Conservation (phyloP, 2,329 filamentous ascomycete genomes). For the Penicillium corylophilum region DNA sequence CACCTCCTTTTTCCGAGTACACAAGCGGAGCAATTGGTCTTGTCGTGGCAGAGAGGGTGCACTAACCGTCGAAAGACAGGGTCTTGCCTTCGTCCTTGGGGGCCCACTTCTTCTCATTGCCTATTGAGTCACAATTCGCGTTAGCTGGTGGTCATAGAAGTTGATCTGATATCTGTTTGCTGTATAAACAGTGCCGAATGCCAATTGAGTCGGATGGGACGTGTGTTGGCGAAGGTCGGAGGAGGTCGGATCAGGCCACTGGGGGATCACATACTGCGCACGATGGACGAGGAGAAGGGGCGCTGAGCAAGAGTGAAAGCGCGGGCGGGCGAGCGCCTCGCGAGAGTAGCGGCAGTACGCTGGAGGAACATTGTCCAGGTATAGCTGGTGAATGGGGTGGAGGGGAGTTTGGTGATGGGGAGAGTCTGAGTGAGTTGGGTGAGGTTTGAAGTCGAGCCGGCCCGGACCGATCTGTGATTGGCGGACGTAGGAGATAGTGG, state of each 20-base stretch:
- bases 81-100: conserved; percentile 45
- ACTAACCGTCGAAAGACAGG: conserved; percentile 47
- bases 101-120: conserved; percentile 41
- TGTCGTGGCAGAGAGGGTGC: conserved; percentile 7
- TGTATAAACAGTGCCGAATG: conserved; percentile 1
- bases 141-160: conserved; percentile 22
- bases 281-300: conserved; percentile 46
- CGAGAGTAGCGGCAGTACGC: conserved; percentile 48
- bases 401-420: conserved; percentile 28
- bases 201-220: conserved; percentile 24
- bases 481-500: not conserved
- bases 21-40: conserved; percentile 13
- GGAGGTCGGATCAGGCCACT: conserved; percentile 26
- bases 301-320: conserved; percentile 41
- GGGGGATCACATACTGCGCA: conserved; percentile 46
- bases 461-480: conserved; percentile 28
- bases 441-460: conserved; percentile 42
- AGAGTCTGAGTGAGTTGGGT: conserved; percentile 3
- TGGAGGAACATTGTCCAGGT: conserved; percentile 48
- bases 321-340: conserved; percentile 45
- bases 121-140: conserved; percentile 23
- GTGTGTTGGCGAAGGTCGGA: conserved; percentile 20
- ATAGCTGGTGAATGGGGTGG: conserved; percentile 22
- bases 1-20: conserved; percentile 6
- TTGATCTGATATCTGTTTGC: not conserved